Evolutionary conservation across 768 basidiomycete genomes (phyloP), one percentile per base, ranked within the genome.

Genomic region (Cystofilobasidium capitatum): DNA sequence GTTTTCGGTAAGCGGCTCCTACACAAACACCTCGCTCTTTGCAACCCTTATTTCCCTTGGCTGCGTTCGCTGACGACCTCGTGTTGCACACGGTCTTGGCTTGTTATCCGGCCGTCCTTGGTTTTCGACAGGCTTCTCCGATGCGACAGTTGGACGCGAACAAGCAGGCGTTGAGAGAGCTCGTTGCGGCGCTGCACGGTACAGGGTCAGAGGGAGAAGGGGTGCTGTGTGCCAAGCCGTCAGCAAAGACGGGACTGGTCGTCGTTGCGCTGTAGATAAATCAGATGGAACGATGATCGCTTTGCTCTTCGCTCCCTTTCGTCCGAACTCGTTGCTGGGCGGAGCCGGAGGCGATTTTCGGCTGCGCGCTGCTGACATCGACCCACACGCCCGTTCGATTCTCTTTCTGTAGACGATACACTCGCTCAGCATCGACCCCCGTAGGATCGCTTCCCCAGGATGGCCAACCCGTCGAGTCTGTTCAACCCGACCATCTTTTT

Each of bases 111-210:
- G 17, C 66, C 70, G 31, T 70, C 71, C 26, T 47, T 66, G 2
- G 66, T 62, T 1, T 71, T 70, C 70, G 62, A 45, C 40, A 68
- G 70, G 35, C 58, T 9, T 54, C 63, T 1, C 63, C 63, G 51
- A 51, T 55, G 37, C 35, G 49, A 14, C 51, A 39, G 1, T 55
- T 39, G n/a, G 17, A 20, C 37, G 24, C 58, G 26, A 1, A 26
- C 44, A 44, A 60, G 64, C 51, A 20, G 0, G 71, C 69, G 26
- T 55, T 71, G 44, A 58, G 62, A 14, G 71, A 72, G 51, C 58
- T 71, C 24, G 55, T 74, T 9, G 74, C 74, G 0, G 57, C 69
- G 26, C 69, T 70, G 17, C 63, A 64, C 12, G 63, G 63, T 0
- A n/a, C 63, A 9, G 61, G 61, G 2, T 35, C 61, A 24, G 17